Base-by-base conservation (phyloP, 2,329 filamentous ascomycete genomes). In the Fusarium pseudograminearum region DNA sequence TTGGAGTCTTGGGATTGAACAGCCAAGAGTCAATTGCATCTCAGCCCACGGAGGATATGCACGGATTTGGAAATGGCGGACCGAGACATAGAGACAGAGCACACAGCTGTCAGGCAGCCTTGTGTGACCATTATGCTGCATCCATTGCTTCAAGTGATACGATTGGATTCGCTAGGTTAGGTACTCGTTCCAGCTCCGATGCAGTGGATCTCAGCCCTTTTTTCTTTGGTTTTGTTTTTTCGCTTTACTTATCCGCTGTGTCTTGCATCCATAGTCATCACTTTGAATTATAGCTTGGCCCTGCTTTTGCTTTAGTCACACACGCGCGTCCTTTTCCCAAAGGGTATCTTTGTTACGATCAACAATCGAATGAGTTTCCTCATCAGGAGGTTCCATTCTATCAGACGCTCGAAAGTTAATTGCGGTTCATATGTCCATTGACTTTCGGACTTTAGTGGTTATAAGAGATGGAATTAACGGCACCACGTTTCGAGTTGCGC, bases 51-150 rank as follows among this genome's bases (percentile, higher is more conserved):
- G 66, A 67, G 52, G 47, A 41, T 48, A 57, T 62, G 56, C 38
- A 69, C 66, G 38, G 44, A 69, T 70, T 47, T 62, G 61, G 66
- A 69, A 69, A 69, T 70, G 66, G 61, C 66, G 61, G 66, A 54
- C 61, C 48, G 61, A 66, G 45, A 65, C 20, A 52, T n/a, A 44
- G 38, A 44, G 36, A 26, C 36, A 40, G 36, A 20, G n/a, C 52
- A 34, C 34, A 59, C 26, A 65, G 55, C 57, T 69, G 55, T 61
- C 54, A 62, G 41, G 48, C 56, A 66, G 46, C 56, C 47, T 58
- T 70, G 61, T 56, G 57, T 36, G 57, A 41, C 59, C 44, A 42
- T 30, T 28, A 30, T 59, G 42, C 20, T 53, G 41, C 42, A 33
- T 47, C 28, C 28, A 36, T 24, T 24, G 26, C 44, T 36, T n/a